These are phyloP conservation scores for Hymenoscyphus occultus DNA, from an alignment of 2,329 filamentous ascomycete genomes.

Conservation along the genomic window DNA sequence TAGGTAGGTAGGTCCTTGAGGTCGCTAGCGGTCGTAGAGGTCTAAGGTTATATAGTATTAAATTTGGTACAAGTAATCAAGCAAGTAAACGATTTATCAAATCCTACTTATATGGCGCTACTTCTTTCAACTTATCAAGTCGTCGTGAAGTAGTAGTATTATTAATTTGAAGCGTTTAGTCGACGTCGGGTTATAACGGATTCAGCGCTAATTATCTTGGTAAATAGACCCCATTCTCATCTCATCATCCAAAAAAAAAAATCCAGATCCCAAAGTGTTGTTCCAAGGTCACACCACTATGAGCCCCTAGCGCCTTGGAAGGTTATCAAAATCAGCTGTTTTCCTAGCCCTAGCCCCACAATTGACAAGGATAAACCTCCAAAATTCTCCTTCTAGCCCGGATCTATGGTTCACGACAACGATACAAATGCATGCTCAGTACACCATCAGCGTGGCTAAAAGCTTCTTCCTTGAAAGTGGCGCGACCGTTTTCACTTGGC, in stretches of 20 bases:
- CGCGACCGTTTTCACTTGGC: neutral
- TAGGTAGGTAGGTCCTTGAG: no score
- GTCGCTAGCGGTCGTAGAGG: no score
- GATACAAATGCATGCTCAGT: neutral
- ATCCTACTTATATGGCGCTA: no score
- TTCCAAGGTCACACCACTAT: slow-evolving; percentile 25
- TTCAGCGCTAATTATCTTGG: no score
- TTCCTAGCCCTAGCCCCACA: slow-evolving; percentile 3
- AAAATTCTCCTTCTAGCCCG: slow-evolving; percentile 11
- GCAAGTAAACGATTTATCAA: no score
- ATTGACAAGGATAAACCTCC: slow-evolving; percentile 12
- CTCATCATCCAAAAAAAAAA: neutral
- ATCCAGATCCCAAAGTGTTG: slow-evolving; percentile 12
- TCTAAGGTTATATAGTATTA: no score
- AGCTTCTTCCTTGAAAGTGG: neutral
- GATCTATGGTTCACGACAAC: slow-evolving; percentile 1
- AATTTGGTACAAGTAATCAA: no score
- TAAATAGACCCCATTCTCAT: neutral
- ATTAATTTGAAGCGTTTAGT: no score
- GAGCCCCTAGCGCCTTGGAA: slow-evolving; percentile 17
- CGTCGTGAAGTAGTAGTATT: no score
- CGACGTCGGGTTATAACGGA: no score
- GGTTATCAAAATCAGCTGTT: slow-evolving; percentile 7
- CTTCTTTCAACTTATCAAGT: no score
- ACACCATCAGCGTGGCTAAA: slow-evolving; percentile 9